Conservation (phyloP, 345 rosid genomes). For the Salix viminalis region DNA sequence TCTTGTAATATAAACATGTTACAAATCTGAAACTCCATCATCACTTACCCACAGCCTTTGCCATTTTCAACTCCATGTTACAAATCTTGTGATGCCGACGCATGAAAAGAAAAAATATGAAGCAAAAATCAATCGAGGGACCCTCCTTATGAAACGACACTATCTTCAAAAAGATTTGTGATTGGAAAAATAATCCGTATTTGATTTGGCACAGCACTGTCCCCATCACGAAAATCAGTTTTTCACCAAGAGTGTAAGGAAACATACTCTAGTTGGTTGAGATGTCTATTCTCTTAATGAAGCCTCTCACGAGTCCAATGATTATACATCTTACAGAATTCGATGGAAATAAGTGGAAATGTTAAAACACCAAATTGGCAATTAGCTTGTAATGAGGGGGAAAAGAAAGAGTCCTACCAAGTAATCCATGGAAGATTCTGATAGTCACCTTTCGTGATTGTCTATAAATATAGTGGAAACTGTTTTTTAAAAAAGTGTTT, state of each 20-base stretch:
- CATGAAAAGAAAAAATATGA: too few species aligned
- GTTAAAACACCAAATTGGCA: not conserved
- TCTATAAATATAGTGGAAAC: too few species aligned
- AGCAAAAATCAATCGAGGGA: not conserved
- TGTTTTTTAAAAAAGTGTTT: too few species aligned
- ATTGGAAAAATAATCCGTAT: not conserved
- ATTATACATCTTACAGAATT: constrained; percentile 12
- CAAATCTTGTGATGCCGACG: too few species aligned
- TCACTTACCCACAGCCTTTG: too few species aligned
- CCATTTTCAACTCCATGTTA: too few species aligned
- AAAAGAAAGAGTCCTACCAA: constrained; percentile 4
- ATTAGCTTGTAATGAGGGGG: not conserved
- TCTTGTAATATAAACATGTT: too few species aligned
- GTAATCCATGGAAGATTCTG: too few species aligned
- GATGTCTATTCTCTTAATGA: constrained; percentile 8
- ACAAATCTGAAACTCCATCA: too few species aligned
- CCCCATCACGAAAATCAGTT: not conserved
- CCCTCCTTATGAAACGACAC: not conserved
- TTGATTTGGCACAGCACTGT: not conserved
- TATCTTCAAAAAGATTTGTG: not conserved
- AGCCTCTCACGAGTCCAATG: constrained; percentile 16
- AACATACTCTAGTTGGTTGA: constrained; percentile 13
- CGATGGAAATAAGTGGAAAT: not conserved
- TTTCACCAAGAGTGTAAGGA: not conserved
- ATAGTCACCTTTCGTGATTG: too few species aligned